Percentiles rank a stretch among this genome's conserved stretches.
Conservation (phyloP, 768 basidiomycete genomes). For the Favolaschia claudopus region DNA sequence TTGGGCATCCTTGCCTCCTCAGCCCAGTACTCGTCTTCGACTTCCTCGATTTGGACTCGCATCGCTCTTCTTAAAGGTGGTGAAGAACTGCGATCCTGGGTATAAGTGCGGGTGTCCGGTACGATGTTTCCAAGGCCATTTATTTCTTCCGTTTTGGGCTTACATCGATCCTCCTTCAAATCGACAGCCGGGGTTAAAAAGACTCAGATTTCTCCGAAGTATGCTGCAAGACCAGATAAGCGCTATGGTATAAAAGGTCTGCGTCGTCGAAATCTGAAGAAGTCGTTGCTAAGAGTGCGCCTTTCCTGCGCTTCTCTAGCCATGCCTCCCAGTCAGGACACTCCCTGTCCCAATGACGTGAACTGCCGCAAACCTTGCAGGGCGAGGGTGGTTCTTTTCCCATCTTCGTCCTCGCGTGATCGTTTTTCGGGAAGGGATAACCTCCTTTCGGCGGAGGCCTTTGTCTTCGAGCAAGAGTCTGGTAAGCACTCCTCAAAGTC, state of each 20-base stretch:
- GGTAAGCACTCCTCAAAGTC: background rate
- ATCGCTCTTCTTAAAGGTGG: background rate
- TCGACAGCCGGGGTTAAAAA: background rate
- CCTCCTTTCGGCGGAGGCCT: background rate
- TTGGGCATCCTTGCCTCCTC: background rate
- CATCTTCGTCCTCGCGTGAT: conserved; percentile 2
- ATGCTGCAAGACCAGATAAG: background rate
- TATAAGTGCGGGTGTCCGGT: background rate
- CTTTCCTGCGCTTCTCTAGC: background rate
- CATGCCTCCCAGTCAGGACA: conserved; percentile 3
- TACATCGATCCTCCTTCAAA: too few species aligned
- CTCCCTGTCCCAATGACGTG: conserved; percentile 1
- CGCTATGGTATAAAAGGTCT: background rate
- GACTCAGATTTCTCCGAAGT: background rate
- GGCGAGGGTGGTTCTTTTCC: background rate
- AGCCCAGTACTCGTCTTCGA: conserved; percentile 2
- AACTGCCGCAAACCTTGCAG: conserved; percentile 5
- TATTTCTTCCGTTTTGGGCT: too few species aligned
- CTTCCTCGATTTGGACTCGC: background rate
- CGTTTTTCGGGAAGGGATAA: background rate
- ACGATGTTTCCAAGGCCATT: too few species aligned
- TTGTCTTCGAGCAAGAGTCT: background rate
- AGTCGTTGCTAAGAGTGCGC: background rate
- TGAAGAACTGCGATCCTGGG: too few species aligned
- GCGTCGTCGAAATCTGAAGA: background rate